Evolutionary conservation across 257 asterid species (phyloP), one percentile per base, ranked within the genome.

Genomic region (Echites panduratus): DNA sequence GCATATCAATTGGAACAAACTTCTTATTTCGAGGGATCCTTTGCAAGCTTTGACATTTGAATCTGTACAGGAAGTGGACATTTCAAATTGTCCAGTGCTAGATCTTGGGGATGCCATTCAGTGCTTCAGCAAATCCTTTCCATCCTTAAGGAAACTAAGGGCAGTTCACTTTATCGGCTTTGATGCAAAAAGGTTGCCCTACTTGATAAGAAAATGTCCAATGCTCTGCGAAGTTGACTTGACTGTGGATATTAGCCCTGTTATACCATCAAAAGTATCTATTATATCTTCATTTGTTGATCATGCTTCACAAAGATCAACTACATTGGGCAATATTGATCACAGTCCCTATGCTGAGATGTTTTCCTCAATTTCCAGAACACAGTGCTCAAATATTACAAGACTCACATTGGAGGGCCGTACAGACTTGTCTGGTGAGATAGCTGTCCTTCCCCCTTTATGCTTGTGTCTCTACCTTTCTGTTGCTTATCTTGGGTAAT

Each of bases 401-500:
- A 83, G 82, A 49, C 93, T 93, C 80, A 80, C 84, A 38, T 77
- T 90, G 86, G 92, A 88, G 81, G 98, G 97, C 35, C 94, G 97
- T 72, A 82, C 82, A 63, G 93, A 90, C 62, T 68, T 87, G 63
- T 77, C 72, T n/a, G 98, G 98, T 92, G 82, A 75, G 90, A 79
- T 72, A 58, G 56, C 22, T 67, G 27, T 35, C 41, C 3, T 26
- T 65, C 59, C 62, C 41, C 66, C 70, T 76, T 32, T 10, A 29
- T 63, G 50, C 70, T 32, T 73, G 32, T 48, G 52, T 43, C 53
- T 27, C 12, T 40, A 3, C n/a, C 45, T 35, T 32, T 32, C 56
- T 49, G 56, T 63, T 32, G 38, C 2, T 32, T 49, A 26, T 44
- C 61, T 48, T 53, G 44, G 26, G 16, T 45, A 67, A 16, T 49